A percentile compares a stretch with the other conserved stretches of the same genome.
These are phyloP conservation scores for Violaceomyces palustris DNA, from an alignment of 1,284 basidiomycete species.

Conservation along the genomic window DNA sequence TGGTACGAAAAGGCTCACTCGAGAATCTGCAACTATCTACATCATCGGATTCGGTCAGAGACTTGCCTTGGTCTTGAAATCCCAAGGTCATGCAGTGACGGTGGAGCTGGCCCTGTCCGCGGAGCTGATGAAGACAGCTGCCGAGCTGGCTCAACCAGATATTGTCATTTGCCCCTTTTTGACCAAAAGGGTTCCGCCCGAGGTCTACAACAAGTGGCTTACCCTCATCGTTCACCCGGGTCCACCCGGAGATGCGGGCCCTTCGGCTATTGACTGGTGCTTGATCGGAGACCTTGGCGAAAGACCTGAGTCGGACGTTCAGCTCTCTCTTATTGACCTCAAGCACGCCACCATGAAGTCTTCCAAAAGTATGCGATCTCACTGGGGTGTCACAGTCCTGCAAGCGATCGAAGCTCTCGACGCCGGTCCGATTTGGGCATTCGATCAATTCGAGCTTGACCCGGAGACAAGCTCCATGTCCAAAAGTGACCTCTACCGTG, in stretches of 20 bases:
- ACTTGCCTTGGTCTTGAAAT: constrained; percentile 49
- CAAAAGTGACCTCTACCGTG: constrained; percentile 56
- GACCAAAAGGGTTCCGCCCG: constrained; percentile 55
- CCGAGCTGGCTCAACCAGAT: constrained; percentile 52
- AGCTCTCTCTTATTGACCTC: constrained; percentile 46
- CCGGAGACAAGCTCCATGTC: constrained; percentile 38
- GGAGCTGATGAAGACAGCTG: constrained; percentile 54
- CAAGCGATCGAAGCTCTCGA: constrained; percentile 56
- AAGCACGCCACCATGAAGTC: constrained; percentile 11
- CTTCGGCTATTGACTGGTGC: constrained; percentile 56
- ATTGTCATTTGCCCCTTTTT: constrained; percentile 56
- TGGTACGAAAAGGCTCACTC: no score
- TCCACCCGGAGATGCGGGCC: constrained; percentile 56
- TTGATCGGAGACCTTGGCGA: constrained; percentile 55
- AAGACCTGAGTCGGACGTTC: constrained; percentile 42
- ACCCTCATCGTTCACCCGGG: constrained; percentile 57
- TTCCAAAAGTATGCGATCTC: constrained; percentile 32
- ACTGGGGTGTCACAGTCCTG: constrained; percentile 56
- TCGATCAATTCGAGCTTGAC: constrained; percentile 55
- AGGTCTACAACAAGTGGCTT: constrained; percentile 54
- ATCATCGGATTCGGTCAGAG: no score
- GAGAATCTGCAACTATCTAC: no score
- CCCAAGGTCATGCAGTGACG: constrained; percentile 52
- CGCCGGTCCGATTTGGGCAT: constrained; percentile 57
- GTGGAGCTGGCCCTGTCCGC: constrained; percentile 54